Evolutionary conservation across 495 filamentous ascomycete genomes (phyloP).

Genomic region (Lepidopterella palustris): DNA sequence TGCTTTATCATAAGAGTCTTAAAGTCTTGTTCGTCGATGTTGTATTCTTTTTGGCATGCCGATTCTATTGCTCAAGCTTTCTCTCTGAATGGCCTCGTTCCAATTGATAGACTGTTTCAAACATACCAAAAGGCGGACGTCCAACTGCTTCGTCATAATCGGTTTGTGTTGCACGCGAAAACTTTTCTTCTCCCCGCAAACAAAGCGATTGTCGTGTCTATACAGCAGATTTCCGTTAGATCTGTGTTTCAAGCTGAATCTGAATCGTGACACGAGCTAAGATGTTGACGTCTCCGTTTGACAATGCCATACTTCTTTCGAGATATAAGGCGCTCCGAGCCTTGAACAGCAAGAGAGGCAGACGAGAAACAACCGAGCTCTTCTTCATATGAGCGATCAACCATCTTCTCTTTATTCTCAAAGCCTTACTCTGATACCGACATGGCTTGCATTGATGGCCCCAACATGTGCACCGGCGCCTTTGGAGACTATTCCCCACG

Average conservation of each 20-base stretch:
- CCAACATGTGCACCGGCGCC: no score
- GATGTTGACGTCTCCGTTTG: background rate
- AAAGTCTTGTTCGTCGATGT: background rate
- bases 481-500: no score
- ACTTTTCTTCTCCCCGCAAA: background rate
- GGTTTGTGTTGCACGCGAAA: constrained; percentile 13
- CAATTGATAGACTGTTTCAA: no score
- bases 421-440: no score
- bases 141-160: background rate
- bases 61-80: no score
- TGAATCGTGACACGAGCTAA: constrained; percentile 5
- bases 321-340: background rate
- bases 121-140: background rate
- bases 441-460: constrained; percentile 15
- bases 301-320: background rate
- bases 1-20: no score
- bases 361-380: no score
- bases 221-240: background rate
- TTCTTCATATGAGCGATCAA: no score
- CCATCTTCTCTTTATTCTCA: no score
- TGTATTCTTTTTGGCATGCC: no score
- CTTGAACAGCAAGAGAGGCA: no score
- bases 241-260: background rate
- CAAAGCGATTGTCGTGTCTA: background rate
- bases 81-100: no score